A percentile compares a stretch with the other conserved stretches of the same genome.
Evolutionary conservation across 1,284 basidiomycete species (phyloP).

Genomic region (Phenoliferia sp.): DNA sequence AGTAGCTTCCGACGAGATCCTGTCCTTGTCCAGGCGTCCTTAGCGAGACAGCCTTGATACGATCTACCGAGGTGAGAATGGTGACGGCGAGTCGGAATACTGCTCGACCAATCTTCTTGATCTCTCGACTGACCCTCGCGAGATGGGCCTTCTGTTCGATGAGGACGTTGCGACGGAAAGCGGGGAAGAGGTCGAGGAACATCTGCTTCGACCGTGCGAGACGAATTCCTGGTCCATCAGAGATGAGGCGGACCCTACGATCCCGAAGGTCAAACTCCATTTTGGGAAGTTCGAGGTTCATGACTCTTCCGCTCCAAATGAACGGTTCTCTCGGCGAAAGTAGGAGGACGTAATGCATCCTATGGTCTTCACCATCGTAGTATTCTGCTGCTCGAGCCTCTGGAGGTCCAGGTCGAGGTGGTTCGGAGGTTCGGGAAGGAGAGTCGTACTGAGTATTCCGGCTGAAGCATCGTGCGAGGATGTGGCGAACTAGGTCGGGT

Average conservation of each 20-base stretch:
- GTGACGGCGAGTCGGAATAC: constrained; percentile 87
- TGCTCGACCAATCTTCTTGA: constrained; percentile 83
- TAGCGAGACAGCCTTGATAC: constrained; percentile 54
- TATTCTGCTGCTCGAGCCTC: constrained; percentile 18
- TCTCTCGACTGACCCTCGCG: constrained; percentile 78
- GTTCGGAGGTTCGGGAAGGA: constrained; percentile 21
- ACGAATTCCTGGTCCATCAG: constrained; percentile 76
- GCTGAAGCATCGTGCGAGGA: constrained; percentile 78
- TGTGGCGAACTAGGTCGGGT: constrained; percentile 72
- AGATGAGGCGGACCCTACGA: constrained; percentile 74
- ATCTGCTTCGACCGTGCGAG: constrained; percentile 72
- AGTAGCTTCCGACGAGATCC: constrained; percentile 93
- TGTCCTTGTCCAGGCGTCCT: constrained; percentile 56
- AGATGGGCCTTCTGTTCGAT: constrained; percentile 88
- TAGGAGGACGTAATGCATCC: constrained; percentile 68
- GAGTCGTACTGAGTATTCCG: constrained; percentile 42
- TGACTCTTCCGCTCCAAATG: constrained; percentile 84
- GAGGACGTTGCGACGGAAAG: constrained; percentile 53
- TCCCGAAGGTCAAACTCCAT: constrained; percentile 76
- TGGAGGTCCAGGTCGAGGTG: neutral
- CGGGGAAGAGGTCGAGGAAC: constrained; percentile 62
- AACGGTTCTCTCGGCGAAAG: constrained; percentile 82
- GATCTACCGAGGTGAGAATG: constrained; percentile 83
- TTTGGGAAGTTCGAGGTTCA: constrained; percentile 61
- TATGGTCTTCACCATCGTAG: constrained; percentile 40